Evolutionary conservation across 1,284 basidiomycete genomes (phyloP).

Genomic region (Vanrija humicola): DNA sequence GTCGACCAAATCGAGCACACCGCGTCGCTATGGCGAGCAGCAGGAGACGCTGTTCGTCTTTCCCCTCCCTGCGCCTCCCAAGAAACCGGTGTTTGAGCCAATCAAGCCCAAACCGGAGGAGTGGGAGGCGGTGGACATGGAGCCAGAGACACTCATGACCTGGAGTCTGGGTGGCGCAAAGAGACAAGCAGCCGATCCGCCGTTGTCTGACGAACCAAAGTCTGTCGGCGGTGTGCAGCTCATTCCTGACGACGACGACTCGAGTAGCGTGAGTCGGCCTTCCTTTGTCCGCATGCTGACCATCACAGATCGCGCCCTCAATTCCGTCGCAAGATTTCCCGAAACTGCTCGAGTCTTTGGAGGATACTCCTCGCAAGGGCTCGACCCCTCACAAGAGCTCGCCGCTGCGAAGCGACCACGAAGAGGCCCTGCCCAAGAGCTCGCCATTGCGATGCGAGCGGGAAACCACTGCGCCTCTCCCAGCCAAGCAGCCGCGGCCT

Average conservation of each 20-base stretch:
- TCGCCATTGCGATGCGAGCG: not conserved
- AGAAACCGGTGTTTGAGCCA: conserved; percentile 16
- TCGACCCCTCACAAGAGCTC: not conserved
- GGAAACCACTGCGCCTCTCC: not conserved
- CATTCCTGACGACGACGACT: conserved; percentile 7
- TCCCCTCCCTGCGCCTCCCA: conserved; percentile 19
- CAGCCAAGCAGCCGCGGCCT: not conserved
- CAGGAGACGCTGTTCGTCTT: conserved; percentile 26
- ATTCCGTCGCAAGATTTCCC: conserved; percentile 24
- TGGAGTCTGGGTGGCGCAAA: conserved; percentile 27
- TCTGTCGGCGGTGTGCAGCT: too few species aligned
- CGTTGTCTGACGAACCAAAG: not conserved
- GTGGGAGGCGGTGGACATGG: conserved; percentile 33
- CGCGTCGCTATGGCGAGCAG: conserved; percentile 2
- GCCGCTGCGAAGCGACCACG: not conserved
- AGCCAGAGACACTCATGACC: conserved; percentile 38
- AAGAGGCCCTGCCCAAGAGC: not conserved
- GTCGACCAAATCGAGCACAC: conserved; percentile 5
- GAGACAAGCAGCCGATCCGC: not conserved
- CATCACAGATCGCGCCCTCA: conserved; percentile 18
- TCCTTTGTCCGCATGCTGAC: conserved; percentile 2
- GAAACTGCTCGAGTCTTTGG: conserved; percentile 10
- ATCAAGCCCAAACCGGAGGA: not conserved
- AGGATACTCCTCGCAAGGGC: not conserved
- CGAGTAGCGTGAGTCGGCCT: conserved; percentile 18